Conservation (phyloP, 495 filamentous ascomycete species). For the Melanomma pulvis-pyrius region DNA sequence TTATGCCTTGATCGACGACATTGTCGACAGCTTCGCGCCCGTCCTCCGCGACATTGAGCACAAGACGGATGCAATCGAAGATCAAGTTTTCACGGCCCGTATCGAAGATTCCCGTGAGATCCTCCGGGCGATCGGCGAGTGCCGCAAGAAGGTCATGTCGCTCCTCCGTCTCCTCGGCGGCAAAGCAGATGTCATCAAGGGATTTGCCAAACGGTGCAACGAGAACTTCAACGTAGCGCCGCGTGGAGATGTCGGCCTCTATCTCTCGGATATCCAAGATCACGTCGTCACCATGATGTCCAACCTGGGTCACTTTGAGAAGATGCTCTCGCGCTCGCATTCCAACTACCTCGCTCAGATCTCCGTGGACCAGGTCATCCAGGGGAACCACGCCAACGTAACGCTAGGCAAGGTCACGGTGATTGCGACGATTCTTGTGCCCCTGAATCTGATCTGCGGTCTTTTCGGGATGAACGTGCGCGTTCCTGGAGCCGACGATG, state of each 20-base stretch:
- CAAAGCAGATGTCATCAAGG: constrained; percentile 95
- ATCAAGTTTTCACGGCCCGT: constrained; percentile 88
- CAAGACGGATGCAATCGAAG: constrained; percentile 91
- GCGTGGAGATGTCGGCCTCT: constrained; percentile 92
- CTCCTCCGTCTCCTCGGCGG: constrained; percentile 90
- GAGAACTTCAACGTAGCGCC: constrained; percentile 93
- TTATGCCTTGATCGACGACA: constrained; percentile 98
- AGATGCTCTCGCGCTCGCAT: constrained; percentile 94
- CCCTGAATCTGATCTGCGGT: constrained; percentile 94
- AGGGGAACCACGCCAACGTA: constrained; percentile 79
- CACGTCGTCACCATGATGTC: constrained; percentile 99
- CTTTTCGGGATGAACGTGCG: constrained; percentile 96
- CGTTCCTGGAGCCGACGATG: constrained; percentile 64
- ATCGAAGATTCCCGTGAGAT: constrained; percentile 84
- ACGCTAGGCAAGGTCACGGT: constrained; percentile 95
- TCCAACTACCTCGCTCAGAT: constrained; percentile 95
- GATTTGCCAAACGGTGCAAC: constrained; percentile 97
- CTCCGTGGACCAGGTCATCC: constrained; percentile 81
- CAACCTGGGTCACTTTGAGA: constrained; percentile 93
- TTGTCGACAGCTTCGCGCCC: constrained; percentile 93
- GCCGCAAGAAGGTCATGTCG: constrained; percentile 92
- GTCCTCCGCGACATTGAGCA: constrained; percentile 81
- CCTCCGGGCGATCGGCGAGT: constrained; percentile 82
- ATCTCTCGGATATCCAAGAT: constrained; percentile 95
- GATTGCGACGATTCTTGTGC: constrained; percentile 89